Evolutionary conservation across 225 moss, liverwort and hornwort genomes (phyloP), one percentile per base, ranked within the genome.

Genomic region (Polytrichum formosum): DNA sequence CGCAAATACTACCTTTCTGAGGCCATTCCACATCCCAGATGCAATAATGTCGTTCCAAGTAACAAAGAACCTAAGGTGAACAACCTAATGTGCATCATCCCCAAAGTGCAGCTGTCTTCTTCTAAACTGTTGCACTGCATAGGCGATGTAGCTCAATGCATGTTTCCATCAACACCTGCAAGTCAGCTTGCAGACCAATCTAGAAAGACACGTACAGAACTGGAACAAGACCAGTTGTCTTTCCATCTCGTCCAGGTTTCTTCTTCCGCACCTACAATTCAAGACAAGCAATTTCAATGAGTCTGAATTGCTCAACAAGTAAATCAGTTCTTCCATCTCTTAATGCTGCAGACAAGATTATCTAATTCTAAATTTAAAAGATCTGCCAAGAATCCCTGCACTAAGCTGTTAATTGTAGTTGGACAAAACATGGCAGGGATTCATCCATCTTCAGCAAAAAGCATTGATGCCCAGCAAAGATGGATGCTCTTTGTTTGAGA

Each of bases 201-300:
- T 80, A 83, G 63, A 63, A 81, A 13, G 87, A 74, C 62, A 88
- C 84, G 55, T 88, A 88, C 29, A 88, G 77, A 70, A 88, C 88
- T 68, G 88, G 88, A 80, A 88, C 88, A 76, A 88, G 88, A 54
- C 88, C 88, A 73, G 75, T 82, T 16, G 54, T 77, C 75, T 84
- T 88, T 53, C 88, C 88, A 60, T 88, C 88, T 67, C 82, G 81
- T 26, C 88, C 88, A 7, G 84, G 79, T 55, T 77, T 75, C 80
- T 71, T 88, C 80, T 88, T 88, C 71, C 76, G 79, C 77, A 88
- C 88, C 88, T 88, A 80, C 68, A 33, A 29, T 53, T 67, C 63
- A 63, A 18, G 16, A 56, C 53, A 19, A 65, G 28, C 54, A 29
- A 37, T 28, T 20, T 20, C n/a, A 58, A n/a, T 58, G 21, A 9